Evolutionary conservation across 2,329 filamentous ascomycete species (phyloP).

Genomic region (Penicillium sp.): DNA sequence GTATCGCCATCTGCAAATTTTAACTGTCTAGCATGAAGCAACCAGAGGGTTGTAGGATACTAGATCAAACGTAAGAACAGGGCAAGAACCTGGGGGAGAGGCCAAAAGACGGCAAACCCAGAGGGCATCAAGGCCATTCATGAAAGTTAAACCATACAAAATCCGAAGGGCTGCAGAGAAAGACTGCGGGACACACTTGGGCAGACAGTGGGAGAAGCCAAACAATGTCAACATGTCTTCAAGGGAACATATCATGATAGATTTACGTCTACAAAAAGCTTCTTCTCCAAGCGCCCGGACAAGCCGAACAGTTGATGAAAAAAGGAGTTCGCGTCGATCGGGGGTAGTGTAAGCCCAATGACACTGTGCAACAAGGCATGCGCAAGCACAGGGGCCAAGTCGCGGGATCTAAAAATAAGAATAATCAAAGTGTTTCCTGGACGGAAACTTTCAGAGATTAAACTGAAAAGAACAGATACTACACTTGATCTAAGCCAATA

Average conservation of each 20-base stretch:
- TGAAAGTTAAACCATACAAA: background rate
- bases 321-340: slow-evolving; percentile 61
- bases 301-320: slow-evolving; percentile 57
- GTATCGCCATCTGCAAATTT: background rate
- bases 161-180: background rate
- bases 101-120: background rate
- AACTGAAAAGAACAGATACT: no score
- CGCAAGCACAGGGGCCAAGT: slow-evolving; percentile 67
- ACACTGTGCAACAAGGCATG: slow-evolving; percentile 64
- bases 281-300: slow-evolving; percentile 57
- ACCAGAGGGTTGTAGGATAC: background rate
- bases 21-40: background rate
- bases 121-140: background rate
- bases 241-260: no score
- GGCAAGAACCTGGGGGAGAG: background rate
- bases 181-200: background rate
- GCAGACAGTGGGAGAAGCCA: no score
- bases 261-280: background rate
- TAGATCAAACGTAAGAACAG: background rate
- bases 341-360: slow-evolving; percentile 71
- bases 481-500: slow-evolving; percentile 73
- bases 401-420: slow-evolving; percentile 66
- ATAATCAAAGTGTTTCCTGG: slow-evolving; percentile 73
- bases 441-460: slow-evolving; percentile 51
- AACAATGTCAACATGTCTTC: no score